Conservation (phyloP, 805 yeast species). For the Kuraishia cidri region DNA sequence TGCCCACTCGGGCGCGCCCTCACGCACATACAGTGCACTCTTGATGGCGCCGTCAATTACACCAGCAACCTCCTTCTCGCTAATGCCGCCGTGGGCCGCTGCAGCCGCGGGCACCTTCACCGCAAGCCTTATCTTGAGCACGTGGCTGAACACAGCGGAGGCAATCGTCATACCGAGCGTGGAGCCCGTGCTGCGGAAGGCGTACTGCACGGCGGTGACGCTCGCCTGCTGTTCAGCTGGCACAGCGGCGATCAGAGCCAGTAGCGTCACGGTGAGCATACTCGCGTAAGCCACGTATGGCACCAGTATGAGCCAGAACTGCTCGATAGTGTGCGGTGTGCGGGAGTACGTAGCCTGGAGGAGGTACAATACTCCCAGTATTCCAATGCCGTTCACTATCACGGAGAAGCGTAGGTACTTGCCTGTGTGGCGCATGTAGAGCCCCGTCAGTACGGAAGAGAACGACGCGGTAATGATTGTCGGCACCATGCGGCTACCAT, state of each 20-base stretch:
- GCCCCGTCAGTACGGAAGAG: constrained; percentile 57
- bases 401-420: constrained; percentile 41
- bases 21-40: constrained; percentile 3
- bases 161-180: constrained; percentile 58
- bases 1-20: constrained; percentile 7
- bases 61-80: constrained; percentile 1
- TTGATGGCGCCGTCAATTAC: constrained; percentile 4
- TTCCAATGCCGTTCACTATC: constrained; percentile 31
- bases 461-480: constrained; percentile 48
- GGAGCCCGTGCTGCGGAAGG: constrained; percentile 60
- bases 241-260: constrained; percentile 66
- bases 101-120: constrained; percentile 13
- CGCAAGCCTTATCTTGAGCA: constrained; percentile 21
- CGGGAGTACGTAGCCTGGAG: neutral
- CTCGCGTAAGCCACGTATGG: constrained; percentile 51
- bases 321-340: constrained; percentile 21
- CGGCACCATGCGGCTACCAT: constrained; percentile 53
- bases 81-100: neutral
- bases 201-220: constrained; percentile 57
- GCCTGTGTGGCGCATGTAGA: constrained; percentile 57
- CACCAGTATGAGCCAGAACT: constrained; percentile 31
- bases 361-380: constrained; percentile 15
- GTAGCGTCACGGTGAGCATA: constrained; percentile 54
- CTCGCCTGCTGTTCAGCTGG: constrained; percentile 60
- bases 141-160: constrained; percentile 49